A percentile compares a stretch with the other conserved stretches of the same genome.
Evolutionary conservation across 331 rosid species (phyloP).

Genomic region (Prunus yedoensis): DNA sequence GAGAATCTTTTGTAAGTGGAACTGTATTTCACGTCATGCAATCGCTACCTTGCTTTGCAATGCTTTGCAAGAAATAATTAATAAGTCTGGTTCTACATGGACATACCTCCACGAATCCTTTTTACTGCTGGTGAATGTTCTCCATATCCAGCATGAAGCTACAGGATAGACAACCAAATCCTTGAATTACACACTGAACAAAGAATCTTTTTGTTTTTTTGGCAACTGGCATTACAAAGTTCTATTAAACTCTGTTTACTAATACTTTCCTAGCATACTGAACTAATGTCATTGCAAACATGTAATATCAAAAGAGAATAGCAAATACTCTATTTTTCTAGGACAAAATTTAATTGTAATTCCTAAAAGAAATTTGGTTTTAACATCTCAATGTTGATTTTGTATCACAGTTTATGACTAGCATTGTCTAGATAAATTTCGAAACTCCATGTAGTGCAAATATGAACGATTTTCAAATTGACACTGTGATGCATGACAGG

Average conservation of each 20-base stretch:
- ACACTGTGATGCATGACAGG: no score
- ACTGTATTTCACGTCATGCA: background rate
- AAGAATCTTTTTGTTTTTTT: background rate
- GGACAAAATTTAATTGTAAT: no score
- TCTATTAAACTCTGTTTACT: background rate
- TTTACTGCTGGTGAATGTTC: conserved; percentile 57
- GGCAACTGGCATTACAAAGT: background rate
- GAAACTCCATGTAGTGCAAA: no score
- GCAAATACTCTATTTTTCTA: background rate
- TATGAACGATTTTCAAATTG: no score
- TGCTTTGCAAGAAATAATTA: conserved; percentile 17
- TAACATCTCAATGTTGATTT: no score
- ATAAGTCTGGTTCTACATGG: background rate
- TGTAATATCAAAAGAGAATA: background rate
- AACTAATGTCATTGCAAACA: background rate
- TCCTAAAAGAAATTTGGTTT: no score
- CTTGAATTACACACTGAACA: conserved; percentile 11
- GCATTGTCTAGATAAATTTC: no score
- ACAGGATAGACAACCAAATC: conserved; percentile 34
- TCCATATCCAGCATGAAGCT: conserved; percentile 80
- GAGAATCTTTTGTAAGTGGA: conserved; percentile 23
- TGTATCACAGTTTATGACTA: no score
- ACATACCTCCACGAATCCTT: conserved; percentile 60
- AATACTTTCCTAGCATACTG: background rate
- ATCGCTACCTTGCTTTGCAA: conserved; percentile 21